Evolutionary conservation across 2,329 filamentous ascomycete species (phyloP), one percentile per base, ranked within the genome.

Genomic region (Claviceps spartinae): DNA sequence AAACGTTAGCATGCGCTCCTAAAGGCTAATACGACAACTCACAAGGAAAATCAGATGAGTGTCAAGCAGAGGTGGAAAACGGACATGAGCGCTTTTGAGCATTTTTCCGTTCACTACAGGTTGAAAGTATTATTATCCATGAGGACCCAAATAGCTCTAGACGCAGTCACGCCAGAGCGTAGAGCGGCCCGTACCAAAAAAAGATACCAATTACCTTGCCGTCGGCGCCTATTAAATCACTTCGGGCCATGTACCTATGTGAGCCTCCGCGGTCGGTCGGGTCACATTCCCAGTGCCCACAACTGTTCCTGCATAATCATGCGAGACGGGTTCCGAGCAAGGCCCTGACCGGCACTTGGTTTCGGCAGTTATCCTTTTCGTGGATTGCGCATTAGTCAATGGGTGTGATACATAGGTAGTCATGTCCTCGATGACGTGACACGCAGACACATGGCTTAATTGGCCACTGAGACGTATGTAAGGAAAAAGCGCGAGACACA

Each of bases 211-310:
- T 14, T 2, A 43, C 56, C 48, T 69, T 66, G 63, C 63, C 65
- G 34, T 67, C 46, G 37, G 65, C 49, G 49, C 67, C 65, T 7
- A 68, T 62, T 41, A 68, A 30, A 48, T 69, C 69, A 38, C 64
- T 63, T 24, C 48, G 50, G 8, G 8, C 2, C 8, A 54, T 67
- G 59, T 11, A 68, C 51, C 51, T 69, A 63, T 20, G 62, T 65
- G 38, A 68, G 50, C 34, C 26, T 3, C 9, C 59, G 54, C 9
- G 65, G 57, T 51, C 56, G 36, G 48, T 60, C 66, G 11, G 62
- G 62, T 18, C 18, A 18, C 18, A 18, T 18, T 18, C 18, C 18
- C 18, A 18, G 18, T 63, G 44, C 7, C 60, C 53, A 20, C 34
- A 50, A 26, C 56, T 59, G 37, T 53, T 46, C 24, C 48, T 50